phyloP scores from a whole-genome alignment of 2,329 filamentous ascomycete species.

The Neonectria punicea region DNA sequence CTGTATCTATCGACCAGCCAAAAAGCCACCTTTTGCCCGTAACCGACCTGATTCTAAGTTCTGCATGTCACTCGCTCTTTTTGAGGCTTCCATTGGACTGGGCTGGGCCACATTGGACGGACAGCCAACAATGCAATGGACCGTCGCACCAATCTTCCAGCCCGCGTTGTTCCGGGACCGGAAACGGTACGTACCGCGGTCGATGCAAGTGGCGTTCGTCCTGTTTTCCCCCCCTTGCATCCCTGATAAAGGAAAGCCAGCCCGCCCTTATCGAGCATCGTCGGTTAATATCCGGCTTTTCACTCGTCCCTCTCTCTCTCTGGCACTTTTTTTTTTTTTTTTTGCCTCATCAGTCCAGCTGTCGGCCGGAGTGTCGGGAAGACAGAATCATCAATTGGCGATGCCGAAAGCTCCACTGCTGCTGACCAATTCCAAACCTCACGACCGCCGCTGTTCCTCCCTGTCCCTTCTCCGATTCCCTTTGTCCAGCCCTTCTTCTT shows the following conservation, averaged over 20 bases:
- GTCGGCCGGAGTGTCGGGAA: conserved; percentile 21
- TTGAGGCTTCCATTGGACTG: not conserved
- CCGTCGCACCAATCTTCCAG: too few relatives aligned
- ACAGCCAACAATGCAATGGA: too few relatives aligned
- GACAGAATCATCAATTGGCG: conserved; percentile 22
- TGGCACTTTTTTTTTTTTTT: conserved; percentile 1
- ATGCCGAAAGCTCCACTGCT: conserved; percentile 26
- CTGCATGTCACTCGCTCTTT: not conserved
- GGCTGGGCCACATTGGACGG: not conserved
- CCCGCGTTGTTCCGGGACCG: not conserved
- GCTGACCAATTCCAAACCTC: conserved; percentile 30
- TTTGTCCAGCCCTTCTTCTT: conserved; percentile 6
- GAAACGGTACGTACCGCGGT: not conserved
- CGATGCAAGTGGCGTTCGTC: not conserved
- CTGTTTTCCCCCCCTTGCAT: not conserved
- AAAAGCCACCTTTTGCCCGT: not conserved
- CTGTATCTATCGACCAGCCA: not conserved
- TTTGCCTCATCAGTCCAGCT: not conserved
- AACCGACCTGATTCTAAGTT: not conserved
- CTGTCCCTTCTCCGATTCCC: not conserved
- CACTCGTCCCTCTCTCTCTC: conserved; percentile 11
- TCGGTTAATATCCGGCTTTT: conserved; percentile 36
- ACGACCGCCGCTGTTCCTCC: conserved; percentile 1
- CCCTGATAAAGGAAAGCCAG: not conserved
- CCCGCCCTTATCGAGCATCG: conserved; percentile 28